A percentile compares a stretch with the other conserved stretches of the same genome.
phyloP scores from a whole-genome alignment of 495 filamentous ascomycete genomes.

The Xylaria curta region DNA sequence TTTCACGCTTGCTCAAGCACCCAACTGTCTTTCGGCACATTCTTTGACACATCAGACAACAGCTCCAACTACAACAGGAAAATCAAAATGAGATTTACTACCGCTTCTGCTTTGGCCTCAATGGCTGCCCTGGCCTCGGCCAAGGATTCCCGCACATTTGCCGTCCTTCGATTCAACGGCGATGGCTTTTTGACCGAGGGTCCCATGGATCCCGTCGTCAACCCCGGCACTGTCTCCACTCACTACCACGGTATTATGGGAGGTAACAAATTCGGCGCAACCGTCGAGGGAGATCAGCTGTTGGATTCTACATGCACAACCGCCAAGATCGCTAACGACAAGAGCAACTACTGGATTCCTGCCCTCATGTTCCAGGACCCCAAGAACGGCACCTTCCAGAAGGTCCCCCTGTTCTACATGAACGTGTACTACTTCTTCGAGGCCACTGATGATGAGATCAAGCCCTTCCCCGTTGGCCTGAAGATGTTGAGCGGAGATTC shows the following conservation, averaged over 20 bases:
- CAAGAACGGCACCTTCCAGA: slow-evolving; percentile 67
- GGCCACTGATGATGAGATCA: slow-evolving; percentile 62
- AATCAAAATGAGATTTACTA: slow-evolving; percentile 38
- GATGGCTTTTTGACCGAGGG: slow-evolving; percentile 60
- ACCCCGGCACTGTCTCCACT: slow-evolving; percentile 60
- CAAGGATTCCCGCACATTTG: slow-evolving; percentile 49
- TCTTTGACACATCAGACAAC: slow-evolving; percentile 20
- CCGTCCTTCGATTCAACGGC: slow-evolving; percentile 52
- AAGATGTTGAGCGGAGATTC: slow-evolving; percentile 76
- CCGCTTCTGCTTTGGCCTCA: slow-evolving; percentile 37
- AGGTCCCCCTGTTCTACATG: slow-evolving; percentile 64
- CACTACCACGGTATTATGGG: slow-evolving; percentile 76
- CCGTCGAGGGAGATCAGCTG: slow-evolving; percentile 63
- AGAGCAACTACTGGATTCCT: slow-evolving; percentile 82
- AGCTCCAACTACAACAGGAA: slow-evolving; percentile 16
- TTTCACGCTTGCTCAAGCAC: slow-evolving; percentile 11
- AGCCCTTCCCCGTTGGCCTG: slow-evolving; percentile 71
- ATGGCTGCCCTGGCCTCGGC: slow-evolving; percentile 43
- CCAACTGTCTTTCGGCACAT: slow-evolving; percentile 4
- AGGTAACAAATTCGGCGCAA: slow-evolving; percentile 71
- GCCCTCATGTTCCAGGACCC: slow-evolving; percentile 66
- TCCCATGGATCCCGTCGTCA: slow-evolving; percentile 69
- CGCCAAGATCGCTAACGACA: slow-evolving; percentile 67
- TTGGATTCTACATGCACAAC: slow-evolving; percentile 69
- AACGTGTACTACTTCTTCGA: slow-evolving; percentile 76